Evolutionary conservation across 768 basidiomycete genomes (phyloP).

Genomic region (Rhodotorula sphaerocarpa): DNA sequence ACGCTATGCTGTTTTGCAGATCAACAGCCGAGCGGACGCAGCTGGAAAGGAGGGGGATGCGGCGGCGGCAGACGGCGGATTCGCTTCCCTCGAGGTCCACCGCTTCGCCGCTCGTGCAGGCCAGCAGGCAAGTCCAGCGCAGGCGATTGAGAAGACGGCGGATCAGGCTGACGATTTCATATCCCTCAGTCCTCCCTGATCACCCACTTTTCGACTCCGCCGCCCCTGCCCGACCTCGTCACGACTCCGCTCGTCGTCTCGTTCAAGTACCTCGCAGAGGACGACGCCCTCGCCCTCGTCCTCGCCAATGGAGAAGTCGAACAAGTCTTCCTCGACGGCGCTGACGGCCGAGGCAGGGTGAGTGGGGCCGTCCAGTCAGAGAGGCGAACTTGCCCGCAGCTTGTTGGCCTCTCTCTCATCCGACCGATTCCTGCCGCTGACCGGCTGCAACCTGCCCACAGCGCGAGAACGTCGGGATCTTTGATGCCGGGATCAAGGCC

Average conservation of each 20-base stretch:
- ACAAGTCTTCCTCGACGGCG: constrained; percentile 47
- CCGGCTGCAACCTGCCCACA: constrained; percentile 37
- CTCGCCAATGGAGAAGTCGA: constrained; percentile 76
- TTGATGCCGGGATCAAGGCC: constrained; percentile 72
- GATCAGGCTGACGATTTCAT: too few species aligned
- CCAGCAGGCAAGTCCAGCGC: background rate
- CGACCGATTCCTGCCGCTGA: too few species aligned
- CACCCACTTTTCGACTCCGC: constrained; percentile 6
- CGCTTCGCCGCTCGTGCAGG: background rate
- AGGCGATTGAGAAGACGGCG: too few species aligned
- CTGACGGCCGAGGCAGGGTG: constrained; percentile 21
- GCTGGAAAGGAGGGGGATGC: background rate
- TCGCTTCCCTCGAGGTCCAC: constrained; percentile 5
- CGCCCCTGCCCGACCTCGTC: background rate
- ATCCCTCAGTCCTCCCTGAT: constrained; percentile 3
- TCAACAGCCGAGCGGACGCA: background rate
- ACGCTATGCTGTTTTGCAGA: background rate
- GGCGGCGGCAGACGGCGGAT: background rate
- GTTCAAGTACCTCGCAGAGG: constrained; percentile 64
- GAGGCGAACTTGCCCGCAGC: too few species aligned
- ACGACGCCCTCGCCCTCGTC: constrained; percentile 58
- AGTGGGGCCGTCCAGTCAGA: too few species aligned
- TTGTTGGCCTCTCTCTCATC: too few species aligned
- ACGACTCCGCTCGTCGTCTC: constrained; percentile 47
- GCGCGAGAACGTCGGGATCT: constrained; percentile 74